Evolutionary conservation across 495 filamentous ascomycete genomes (phyloP), one percentile per base, ranked within the genome.

Genomic region (Penicillium nucicola): DNA sequence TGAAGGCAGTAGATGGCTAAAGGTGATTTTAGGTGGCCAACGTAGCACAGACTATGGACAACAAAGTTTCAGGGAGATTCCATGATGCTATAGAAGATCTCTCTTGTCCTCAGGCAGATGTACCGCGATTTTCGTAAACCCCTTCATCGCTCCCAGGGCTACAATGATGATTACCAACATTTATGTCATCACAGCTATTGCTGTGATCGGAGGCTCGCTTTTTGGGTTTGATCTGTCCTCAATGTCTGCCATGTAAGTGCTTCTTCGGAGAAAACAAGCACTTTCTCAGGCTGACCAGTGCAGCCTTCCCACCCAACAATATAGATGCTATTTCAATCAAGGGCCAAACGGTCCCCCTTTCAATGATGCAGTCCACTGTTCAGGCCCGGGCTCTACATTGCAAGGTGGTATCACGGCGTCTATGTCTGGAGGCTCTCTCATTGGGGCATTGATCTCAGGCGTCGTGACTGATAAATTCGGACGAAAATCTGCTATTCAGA

Each of bases 201-300:
- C 86, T 61, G 84, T 92, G 58, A 76, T 88, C 46, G 89, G 89
- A 52, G 89, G 89, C 65, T 84, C 80, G 40, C 78, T 92, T 14
- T 92, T 95, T 55, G 88, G 88, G 48, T 90, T 91, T 57, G 88
- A 90, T 72, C 89, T 90, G 64, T 79, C 79, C 49, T 89, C 86
- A n/a, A 86, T 90, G 87, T 86, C 80, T 14, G 88, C 87, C 42
- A 23, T 23, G 22, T 23, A 6, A 23, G 22, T 23, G 3, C 22
- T 6, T 23, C 22, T 6, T 23, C 6, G 22, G 22, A 23, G 6
- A 6, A 23, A 23, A 3, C 22, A 23, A 23, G 22, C 22, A 3
- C 3, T 23, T 23, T 23, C n/a, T n/a, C n/a, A n/a, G n/a, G n/a
- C 22, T 23, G 6, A 23, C 22, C 22, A 23, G 22, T 23, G 6